These are phyloP conservation scores for Pythium rhizo-oryzae DNA, from an alignment of 352 stramenopile genomes.

Conservation along the genomic window DNA sequence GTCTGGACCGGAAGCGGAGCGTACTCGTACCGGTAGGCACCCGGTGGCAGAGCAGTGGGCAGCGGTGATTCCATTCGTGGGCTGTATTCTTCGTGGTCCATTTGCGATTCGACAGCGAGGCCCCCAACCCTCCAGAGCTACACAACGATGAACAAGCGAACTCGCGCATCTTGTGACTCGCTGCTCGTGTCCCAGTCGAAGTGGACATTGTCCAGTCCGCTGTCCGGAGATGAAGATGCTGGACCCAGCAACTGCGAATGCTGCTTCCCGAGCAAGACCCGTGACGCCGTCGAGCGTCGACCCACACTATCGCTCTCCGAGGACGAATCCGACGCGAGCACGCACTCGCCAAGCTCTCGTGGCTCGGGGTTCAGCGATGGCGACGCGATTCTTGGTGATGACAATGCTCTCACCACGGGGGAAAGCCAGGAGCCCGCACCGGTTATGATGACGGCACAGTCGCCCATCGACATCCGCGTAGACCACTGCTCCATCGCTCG, in stretches of 20 bases:
- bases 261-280: not conserved
- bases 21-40: not conserved
- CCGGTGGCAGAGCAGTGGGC: not conserved
- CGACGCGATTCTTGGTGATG: not conserved
- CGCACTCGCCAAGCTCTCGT: not conserved
- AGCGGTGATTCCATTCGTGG: not conserved
- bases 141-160: not conserved
- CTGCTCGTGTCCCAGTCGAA: constrained; percentile 14
- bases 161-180: constrained; percentile 2
- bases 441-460: constrained; percentile 9
- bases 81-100: not conserved
- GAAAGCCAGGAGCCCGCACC: not conserved
- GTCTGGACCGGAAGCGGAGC: not conserved
- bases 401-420: not conserved
- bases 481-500: not conserved
- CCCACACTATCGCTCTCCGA: not conserved
- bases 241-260: not conserved
- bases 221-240: too few relatives aligned
- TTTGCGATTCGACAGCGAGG: not conserved
- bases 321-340: constrained; percentile 9
- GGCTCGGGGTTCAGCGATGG: not conserved
- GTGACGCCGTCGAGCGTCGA: not conserved
- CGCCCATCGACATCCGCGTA: constrained; percentile 21
- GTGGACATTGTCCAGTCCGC: constrained; percentile 4
- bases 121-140: not conserved